phyloP scores from a whole-genome alignment of 345 rosid species.

The Mallotus nudiflorus region DNA sequence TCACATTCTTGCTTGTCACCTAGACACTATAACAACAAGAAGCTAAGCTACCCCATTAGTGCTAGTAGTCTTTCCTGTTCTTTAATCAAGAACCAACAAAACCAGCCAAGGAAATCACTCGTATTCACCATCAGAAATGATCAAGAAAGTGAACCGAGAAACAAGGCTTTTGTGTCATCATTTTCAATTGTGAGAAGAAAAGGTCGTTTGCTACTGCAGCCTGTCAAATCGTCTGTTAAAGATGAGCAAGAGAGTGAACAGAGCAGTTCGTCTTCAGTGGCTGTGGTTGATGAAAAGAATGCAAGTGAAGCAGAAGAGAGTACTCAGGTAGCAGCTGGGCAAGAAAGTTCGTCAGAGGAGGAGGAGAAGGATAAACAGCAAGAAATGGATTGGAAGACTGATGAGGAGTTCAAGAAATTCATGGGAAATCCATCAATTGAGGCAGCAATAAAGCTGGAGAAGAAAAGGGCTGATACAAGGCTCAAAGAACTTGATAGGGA shows the following conservation, averaged over 20 bases:
- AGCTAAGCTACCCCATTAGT: not conserved
- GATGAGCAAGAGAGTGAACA: slow-evolving; percentile 45
- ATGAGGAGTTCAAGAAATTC: slow-evolving; percentile 92
- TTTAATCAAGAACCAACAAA: not conserved
- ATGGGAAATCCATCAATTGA: slow-evolving; percentile 97
- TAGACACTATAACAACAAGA: not conserved
- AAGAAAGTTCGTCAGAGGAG: slow-evolving; percentile 25
- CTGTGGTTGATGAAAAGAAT: slow-evolving; percentile 41
- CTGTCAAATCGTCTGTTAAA: slow-evolving; percentile 38
- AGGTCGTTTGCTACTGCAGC: not conserved
- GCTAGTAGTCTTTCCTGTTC: not conserved
- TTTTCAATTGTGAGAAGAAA: not conserved
- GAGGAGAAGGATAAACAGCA: slow-evolving; percentile 56
- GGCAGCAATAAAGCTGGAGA: slow-evolving; percentile 94
- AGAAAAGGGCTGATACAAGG: slow-evolving; percentile 89
- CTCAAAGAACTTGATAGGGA: slow-evolving; percentile 77
- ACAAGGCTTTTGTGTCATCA: not conserved
- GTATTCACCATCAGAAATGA: slow-evolving; percentile 2
- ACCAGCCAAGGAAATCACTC: not conserved
- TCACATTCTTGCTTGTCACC: slow-evolving; percentile 1
- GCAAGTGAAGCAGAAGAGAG: slow-evolving; percentile 18
- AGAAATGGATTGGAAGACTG: slow-evolving; percentile 87
- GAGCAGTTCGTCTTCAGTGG: slow-evolving; percentile 40
- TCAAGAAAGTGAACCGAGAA: not conserved
- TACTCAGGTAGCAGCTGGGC: no score